Evolutionary conservation across 2,329 filamentous ascomycete genomes (phyloP).

Genomic region (Tolypocladium paradoxum): DNA sequence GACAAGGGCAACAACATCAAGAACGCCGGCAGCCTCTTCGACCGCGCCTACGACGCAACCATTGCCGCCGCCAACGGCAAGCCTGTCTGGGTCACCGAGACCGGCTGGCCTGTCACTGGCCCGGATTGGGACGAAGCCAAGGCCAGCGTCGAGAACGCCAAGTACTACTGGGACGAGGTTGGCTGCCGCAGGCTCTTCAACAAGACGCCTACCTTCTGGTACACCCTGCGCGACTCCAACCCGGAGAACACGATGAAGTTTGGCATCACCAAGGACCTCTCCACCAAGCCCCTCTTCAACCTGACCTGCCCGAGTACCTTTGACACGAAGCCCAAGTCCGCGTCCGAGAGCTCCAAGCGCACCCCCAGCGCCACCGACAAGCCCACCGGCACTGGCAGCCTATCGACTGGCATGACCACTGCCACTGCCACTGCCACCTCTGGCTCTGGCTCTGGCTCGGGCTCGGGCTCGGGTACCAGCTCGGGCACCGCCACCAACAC

Average conservation of each 20-base stretch:
- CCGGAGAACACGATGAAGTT: conserved; percentile 48
- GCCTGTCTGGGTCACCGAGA: conserved; percentile 53
- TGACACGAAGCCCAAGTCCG: conserved; percentile 17
- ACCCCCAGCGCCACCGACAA: conserved; percentile 1
- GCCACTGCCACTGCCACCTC: conserved; percentile 3
- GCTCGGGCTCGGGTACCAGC: background rate
- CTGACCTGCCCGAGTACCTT: conserved; percentile 39
- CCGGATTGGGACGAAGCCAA: conserved; percentile 42
- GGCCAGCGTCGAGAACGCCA: conserved; percentile 45
- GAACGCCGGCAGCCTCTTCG: conserved; percentile 44
- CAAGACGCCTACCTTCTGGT: conserved; percentile 49
- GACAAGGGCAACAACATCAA: conserved; percentile 44
- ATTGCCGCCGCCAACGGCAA: conserved; percentile 36
- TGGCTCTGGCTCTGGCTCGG: conserved; percentile 1
- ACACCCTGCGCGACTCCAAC: conserved; percentile 50
- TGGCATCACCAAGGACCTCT: conserved; percentile 42
- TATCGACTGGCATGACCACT: conserved; percentile 1
- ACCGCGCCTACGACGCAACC: conserved; percentile 33
- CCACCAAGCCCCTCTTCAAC: conserved; percentile 39
- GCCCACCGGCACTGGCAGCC: conserved; percentile 1
- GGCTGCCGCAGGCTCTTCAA: conserved; percentile 49
- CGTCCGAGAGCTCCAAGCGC: background rate
- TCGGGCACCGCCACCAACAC: conserved; percentile 5
- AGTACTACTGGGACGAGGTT: conserved; percentile 52
- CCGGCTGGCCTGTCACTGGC: conserved; percentile 52